A percentile compares a stretch with the other conserved stretches of the same genome.
Evolutionary conservation across 1,139 yeast species (phyloP).

Genomic region (Candida neerlandica): DNA sequence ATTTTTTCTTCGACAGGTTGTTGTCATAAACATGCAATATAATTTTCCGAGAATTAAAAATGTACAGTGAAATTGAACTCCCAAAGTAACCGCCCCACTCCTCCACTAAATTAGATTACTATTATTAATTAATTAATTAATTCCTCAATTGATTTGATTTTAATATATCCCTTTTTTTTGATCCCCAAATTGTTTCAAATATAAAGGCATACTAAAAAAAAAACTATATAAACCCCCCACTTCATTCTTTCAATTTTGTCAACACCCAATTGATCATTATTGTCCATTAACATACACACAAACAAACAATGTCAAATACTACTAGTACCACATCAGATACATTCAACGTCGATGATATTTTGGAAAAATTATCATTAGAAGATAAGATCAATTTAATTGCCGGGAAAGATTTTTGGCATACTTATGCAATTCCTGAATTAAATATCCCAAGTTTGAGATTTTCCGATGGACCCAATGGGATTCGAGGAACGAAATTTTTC

Average conservation of each 20-base stretch:
- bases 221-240: not conserved
- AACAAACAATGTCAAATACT: not conserved
- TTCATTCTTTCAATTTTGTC: not conserved
- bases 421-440: slow-evolving; percentile 47
- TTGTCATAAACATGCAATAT: no score
- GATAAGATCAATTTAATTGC: slow-evolving; percentile 52
- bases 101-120: no score
- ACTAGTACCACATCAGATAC: not conserved
- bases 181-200: not conserved
- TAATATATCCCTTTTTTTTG: no score
- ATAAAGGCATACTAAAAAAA: not conserved
- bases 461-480: slow-evolving; percentile 40
- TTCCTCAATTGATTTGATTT: no score
- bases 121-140: no score
- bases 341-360: slow-evolving; percentile 46
- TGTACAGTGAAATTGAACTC: no score
- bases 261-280: not conserved
- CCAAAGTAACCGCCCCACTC: no score
- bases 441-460: slow-evolving; percentile 34
- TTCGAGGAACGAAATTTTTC: slow-evolving; percentile 36
- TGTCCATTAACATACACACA: not conserved
- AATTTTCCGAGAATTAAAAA: no score
- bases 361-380: slow-evolving; percentile 43
- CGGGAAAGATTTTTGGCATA: slow-evolving; percentile 60
- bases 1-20: no score